Percentiles rank a stretch among this genome's conserved stretches.
phyloP scores from a whole-genome alignment of 352 stramenopile species.

The Peronospora tabacina region DNA sequence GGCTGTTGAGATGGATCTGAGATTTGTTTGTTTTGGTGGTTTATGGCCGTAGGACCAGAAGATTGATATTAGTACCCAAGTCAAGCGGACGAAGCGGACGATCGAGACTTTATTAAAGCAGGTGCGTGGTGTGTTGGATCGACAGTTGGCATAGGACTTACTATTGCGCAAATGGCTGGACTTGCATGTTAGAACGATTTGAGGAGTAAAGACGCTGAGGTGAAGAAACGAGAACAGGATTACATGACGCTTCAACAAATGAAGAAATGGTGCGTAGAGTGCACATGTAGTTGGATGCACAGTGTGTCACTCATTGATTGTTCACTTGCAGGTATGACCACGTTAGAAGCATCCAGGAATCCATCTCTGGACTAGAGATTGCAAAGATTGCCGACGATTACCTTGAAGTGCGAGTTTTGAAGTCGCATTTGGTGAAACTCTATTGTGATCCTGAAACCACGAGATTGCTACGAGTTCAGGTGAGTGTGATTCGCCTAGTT shows the following conservation, averaged over 20 bases:
- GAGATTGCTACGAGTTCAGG: constrained; percentile 48
- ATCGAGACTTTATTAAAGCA: constrained; percentile 51
- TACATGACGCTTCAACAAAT: constrained; percentile 63
- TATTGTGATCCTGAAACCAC: constrained; percentile 51
- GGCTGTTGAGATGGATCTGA: not conserved
- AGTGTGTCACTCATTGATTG: not conserved
- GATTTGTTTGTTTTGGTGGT: not conserved
- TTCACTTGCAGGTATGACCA: constrained; percentile 48
- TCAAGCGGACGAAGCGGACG: constrained; percentile 51
- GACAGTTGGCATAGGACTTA: constrained; percentile 1
- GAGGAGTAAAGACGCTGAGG: constrained; percentile 56
- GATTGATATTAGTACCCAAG: constrained; percentile 60
- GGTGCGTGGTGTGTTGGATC: constrained; percentile 22
- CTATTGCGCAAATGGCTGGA: constrained; percentile 1
- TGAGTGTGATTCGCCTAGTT: constrained; percentile 20
- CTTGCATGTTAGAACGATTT: constrained; percentile 41
- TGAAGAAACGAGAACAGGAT: constrained; percentile 69
- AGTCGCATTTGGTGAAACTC: constrained; percentile 44
- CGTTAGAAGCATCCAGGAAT: constrained; percentile 44
- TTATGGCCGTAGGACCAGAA: constrained; percentile 40
- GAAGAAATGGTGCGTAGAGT: constrained; percentile 51
- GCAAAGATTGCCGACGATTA: constrained; percentile 46
- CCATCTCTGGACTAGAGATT: constrained; percentile 52
- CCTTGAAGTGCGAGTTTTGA: constrained; percentile 49
- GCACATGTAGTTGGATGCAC: not conserved